A percentile compares a stretch with the other conserved stretches of the same genome.
These are phyloP conservation scores for Heimioporus sp. DNA, from an alignment of 768 basidiomycete genomes.

Conservation along the genomic window DNA sequence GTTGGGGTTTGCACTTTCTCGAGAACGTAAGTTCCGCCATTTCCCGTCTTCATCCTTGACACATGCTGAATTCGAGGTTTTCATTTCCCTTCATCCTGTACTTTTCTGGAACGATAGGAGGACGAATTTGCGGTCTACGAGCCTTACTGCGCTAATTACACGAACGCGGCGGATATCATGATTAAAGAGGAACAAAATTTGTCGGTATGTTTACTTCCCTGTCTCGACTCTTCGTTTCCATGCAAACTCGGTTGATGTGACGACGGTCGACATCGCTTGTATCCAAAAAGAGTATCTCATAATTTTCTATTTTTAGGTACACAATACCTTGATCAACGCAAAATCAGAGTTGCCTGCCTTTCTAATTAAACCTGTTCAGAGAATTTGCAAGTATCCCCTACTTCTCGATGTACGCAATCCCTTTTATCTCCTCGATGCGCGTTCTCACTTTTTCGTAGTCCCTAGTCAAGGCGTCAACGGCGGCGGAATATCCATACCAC, in stretches of 20 bases:
- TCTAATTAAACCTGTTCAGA: constrained; percentile 97
- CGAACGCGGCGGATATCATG: constrained; percentile 81
- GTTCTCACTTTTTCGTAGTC: constrained; percentile 43
- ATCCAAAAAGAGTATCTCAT: constrained; percentile 20
- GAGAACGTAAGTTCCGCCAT: constrained; percentile 60
- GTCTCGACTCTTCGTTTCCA: constrained; percentile 7
- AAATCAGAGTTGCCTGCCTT: constrained; percentile 93
- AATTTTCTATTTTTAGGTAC: constrained; percentile 45
- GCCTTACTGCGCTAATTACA: constrained; percentile 96
- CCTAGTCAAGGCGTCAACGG: constrained; percentile 67
- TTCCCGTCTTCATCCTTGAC: constrained; percentile 10
- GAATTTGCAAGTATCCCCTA: constrained; percentile 97
- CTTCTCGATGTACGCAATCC: constrained; percentile 73
- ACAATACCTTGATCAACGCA: constrained; percentile 84
- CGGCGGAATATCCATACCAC: constrained; percentile 62
- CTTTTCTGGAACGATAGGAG: constrained; percentile 66
- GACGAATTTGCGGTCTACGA: constrained; percentile 95
- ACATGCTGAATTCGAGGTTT: constrained; percentile 38
- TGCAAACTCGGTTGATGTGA: constrained; percentile 24
- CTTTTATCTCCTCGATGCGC: constrained; percentile 4
- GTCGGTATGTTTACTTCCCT: constrained; percentile 52
- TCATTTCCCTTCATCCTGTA: constrained; percentile 38
- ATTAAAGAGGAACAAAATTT: constrained; percentile 84
- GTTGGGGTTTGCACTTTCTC: constrained; percentile 84
- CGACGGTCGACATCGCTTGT: constrained; percentile 13